Conservation (phyloP, 1,284 basidiomycete species). For the Polyporus tsugae region DNA sequence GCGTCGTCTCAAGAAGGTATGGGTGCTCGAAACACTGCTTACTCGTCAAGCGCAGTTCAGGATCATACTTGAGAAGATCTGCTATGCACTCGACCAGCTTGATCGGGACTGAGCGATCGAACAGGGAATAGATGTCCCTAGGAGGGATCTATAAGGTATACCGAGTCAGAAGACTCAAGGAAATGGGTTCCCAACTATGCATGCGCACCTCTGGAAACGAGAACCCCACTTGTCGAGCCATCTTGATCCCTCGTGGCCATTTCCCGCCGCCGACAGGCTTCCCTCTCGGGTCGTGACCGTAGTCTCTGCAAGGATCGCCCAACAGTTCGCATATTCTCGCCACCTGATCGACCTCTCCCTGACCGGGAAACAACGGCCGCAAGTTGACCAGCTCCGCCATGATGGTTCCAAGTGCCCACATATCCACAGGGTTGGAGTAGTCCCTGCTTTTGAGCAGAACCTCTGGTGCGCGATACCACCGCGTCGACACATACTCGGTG, state of each 20-base stretch:
- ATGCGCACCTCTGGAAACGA: conserved; percentile 84
- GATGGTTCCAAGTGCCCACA: conserved; percentile 99
- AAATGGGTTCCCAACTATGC: conserved; percentile 21
- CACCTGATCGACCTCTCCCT: conserved; percentile 94
- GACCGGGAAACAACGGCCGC: conserved; percentile 97
- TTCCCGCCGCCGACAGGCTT: conserved; percentile 84
- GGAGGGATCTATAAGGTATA: conserved; percentile 71
- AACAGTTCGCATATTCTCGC: conserved; percentile 89
- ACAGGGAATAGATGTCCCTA: conserved; percentile 78
- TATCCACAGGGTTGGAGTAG: conserved; percentile 97
- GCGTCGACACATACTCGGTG: conserved; percentile 98
- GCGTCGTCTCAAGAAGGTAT: conserved; percentile 83
- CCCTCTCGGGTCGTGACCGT: conserved; percentile 80
- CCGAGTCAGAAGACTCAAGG: conserved; percentile 20
- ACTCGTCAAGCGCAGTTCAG: conserved; percentile 85
- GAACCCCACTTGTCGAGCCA: conserved; percentile 91
- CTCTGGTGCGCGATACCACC: conserved; percentile 99
- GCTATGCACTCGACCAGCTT: conserved; percentile 92
- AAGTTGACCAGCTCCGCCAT: conserved; percentile 97
- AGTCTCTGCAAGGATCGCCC: conserved; percentile 90
- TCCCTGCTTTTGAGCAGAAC: conserved; percentile 91
- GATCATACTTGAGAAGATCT: conserved; percentile 93
- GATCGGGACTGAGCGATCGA: conserved; percentile 81
- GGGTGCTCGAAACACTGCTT: conserved; percentile 88
- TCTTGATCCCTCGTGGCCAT: conserved; percentile 87